Percentiles rank a stretch among this genome's conserved stretches.
Conservation (phyloP, 2,329 filamentous ascomycete species). For the Colletotrichum agaves region DNA sequence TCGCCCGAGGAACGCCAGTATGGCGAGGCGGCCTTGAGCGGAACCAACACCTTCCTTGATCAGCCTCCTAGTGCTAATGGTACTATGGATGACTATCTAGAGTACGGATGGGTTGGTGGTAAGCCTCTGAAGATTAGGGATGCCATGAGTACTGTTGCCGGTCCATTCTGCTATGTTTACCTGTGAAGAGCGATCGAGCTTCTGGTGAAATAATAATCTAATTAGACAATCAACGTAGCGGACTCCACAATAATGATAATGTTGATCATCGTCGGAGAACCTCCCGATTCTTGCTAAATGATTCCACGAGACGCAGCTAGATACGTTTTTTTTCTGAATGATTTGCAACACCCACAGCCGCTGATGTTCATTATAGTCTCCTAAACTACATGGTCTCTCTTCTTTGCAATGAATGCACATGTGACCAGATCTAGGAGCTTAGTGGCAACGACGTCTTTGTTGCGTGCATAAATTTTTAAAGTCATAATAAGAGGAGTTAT, state of each 20-base stretch:
- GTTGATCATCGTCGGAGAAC: too few relatives aligned
- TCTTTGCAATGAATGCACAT: too few relatives aligned
- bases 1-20: constrained; percentile 40
- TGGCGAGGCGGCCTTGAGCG: constrained; percentile 41
- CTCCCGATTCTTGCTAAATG: too few relatives aligned
- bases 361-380: too few relatives aligned
- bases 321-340: too few relatives aligned
- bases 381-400: too few relatives aligned
- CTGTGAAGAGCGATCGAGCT: neutral
- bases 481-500: neutral
- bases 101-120: constrained; percentile 32
- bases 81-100: constrained; percentile 35
- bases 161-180: constrained; percentile 45
- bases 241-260: too few relatives aligned
- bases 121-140: constrained; percentile 42
- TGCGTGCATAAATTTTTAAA: neutral
- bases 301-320: too few relatives aligned
- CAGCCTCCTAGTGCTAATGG: constrained; percentile 21
- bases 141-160: constrained; percentile 43
- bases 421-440: too few relatives aligned
- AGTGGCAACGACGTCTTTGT: too few relatives aligned
- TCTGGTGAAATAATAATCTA: too few relatives aligned
- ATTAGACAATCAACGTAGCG: neutral
- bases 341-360: too few relatives aligned
- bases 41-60: constrained; percentile 23